Percentiles rank a stretch among this genome's conserved stretches.
These are phyloP conservation scores for Trametes cinnabarina DNA, from an alignment of 768 basidiomycete species.

Conservation along the genomic window DNA sequence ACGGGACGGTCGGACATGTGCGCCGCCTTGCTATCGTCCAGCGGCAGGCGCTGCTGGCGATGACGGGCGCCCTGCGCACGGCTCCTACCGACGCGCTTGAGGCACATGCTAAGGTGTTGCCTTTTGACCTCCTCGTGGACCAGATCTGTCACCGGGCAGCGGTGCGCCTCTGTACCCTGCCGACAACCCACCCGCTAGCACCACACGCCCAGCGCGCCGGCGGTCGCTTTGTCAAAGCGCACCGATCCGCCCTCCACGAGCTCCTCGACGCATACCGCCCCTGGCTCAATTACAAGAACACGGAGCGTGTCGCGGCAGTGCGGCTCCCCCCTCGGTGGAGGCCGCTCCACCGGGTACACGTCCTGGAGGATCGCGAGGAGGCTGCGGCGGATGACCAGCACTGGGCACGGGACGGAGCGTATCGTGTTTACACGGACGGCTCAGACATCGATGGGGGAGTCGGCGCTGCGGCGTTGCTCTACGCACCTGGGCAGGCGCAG, in stretches of 20 bases:
- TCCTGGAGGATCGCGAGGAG: not conserved
- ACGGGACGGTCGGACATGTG: conserved; percentile 4
- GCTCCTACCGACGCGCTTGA: conserved; percentile 24
- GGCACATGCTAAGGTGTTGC: conserved; percentile 22
- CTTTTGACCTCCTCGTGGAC: conserved; percentile 20
- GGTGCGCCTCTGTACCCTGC: conserved; percentile 22
- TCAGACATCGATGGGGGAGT: conserved; percentile 28
- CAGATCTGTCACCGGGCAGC: conserved; percentile 12
- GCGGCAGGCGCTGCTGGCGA: conserved; percentile 20
- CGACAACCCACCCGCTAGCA: conserved; percentile 20
- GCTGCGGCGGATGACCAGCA: conserved; percentile 6
- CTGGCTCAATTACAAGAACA: conserved; percentile 17
- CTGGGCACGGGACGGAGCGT: not conserved
- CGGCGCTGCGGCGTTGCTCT: conserved; percentile 32
- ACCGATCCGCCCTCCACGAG: conserved; percentile 24
- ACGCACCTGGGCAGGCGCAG: not conserved
- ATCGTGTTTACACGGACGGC: conserved; percentile 30
- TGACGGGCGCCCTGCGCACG: conserved; percentile 26
- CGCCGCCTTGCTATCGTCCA: conserved; percentile 23
- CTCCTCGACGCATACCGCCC: conserved; percentile 18
- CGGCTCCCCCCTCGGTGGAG: conserved; percentile 11
- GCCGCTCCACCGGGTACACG: not conserved
- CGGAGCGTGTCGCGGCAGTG: conserved; percentile 11
- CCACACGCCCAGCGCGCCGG: conserved; percentile 7
- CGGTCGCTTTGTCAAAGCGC: conserved; percentile 6